Evolutionary conservation across 495 filamentous ascomycete genomes (phyloP), one percentile per base, ranked within the genome.

Genomic region (Podospora pseudoanserina): DNA sequence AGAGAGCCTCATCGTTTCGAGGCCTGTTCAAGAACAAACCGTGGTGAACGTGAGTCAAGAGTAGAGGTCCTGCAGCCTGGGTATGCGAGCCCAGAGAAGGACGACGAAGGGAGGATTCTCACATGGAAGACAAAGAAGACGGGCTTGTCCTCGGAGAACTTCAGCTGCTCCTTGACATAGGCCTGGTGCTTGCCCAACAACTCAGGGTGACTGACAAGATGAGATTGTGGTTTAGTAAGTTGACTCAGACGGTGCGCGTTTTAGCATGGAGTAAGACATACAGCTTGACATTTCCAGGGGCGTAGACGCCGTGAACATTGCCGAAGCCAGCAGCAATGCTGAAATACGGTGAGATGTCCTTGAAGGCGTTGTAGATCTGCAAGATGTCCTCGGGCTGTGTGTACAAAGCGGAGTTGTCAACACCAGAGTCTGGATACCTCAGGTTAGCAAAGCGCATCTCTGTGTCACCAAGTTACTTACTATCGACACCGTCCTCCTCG

Each of bases 221-320:
- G 30, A 23, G 30, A 32, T 32, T 4, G 4, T 32, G 4, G 30
- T 32, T 32, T 32, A 32, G 30, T 32, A 32, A 7, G 30, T 32
- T 23, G 1, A 23, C 23, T 23, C 23, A 23, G 1, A 0, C 23
- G 23, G 30, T 6, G 30, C 30, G 30, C 30, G 30, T 32, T 32
- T 7, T 5, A 32, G 30, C 4, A 7, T 32, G 4, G 30, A 23
- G 30, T 1, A 49, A 49, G 39, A 49, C 39, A 11, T 32, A 32
- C 55, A 98, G 89, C 78, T 90, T 89, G 78, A 98, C 95, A 79
- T 99, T 99, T 70, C 96, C 95, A 66, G 96, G 96, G 84, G 96
- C 94, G 87, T 99, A 98, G 69, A 99, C 95, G 80, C 95, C 95
- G 86, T 99, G 96, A 34, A 98, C 94, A 79, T 99, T 99, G 75